These are phyloP conservation scores for Oryza punctata DNA, from an alignment of 176 grass and related monocot species.

Conservation along the genomic window DNA sequence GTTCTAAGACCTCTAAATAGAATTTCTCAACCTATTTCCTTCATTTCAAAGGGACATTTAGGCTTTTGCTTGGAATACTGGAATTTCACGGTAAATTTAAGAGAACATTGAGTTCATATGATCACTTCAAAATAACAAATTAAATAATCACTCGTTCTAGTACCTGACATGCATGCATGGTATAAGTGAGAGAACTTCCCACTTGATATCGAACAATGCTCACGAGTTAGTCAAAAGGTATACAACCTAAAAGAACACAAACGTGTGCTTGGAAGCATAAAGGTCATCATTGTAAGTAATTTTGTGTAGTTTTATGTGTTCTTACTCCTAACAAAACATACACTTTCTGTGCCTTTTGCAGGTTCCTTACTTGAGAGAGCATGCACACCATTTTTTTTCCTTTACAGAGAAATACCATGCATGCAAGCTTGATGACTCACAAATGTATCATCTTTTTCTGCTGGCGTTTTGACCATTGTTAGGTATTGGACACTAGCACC, in stretches of 20 bases:
- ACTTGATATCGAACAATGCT: background rate
- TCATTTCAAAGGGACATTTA: background rate
- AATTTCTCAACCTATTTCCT: background rate
- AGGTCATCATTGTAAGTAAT: background rate
- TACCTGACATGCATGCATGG: too few species aligned
- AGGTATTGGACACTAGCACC: background rate
- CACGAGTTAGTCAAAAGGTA: background rate
- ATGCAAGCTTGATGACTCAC: background rate
- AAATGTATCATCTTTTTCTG: background rate
- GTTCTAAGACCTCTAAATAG: background rate
- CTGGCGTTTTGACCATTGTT: background rate
- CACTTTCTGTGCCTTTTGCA: background rate
- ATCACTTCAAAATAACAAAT: background rate
- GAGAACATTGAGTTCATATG: background rate
- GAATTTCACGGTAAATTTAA: background rate
- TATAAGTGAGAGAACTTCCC: background rate
- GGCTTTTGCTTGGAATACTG: background rate
- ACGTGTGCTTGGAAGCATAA: background rate
- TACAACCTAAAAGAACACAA: background rate
- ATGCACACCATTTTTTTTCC: too few species aligned
- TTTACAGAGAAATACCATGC: background rate
- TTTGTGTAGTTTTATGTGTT: background rate
- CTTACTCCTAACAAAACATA: background rate
- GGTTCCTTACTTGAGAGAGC: background rate
- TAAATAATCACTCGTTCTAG: too few species aligned